phyloP scores from a whole-genome alignment of 371 early-diverging fungal species.

The Apophysomyces sp. region DNA sequence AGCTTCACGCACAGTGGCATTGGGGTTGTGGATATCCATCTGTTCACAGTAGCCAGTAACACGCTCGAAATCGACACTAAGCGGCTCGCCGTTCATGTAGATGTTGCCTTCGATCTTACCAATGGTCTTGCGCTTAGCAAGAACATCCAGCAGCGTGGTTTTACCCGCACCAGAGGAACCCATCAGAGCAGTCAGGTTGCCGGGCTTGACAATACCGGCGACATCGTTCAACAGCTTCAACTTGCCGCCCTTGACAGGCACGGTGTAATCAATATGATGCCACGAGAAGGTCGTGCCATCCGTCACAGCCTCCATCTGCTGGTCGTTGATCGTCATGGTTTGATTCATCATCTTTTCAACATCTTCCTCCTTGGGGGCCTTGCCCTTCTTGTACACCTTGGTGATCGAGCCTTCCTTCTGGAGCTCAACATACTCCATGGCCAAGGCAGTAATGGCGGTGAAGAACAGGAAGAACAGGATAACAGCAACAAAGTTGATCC shows the following conservation, averaged over 20 bases:
- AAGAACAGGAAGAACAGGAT: slow-evolving; percentile 57
- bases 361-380: slow-evolving; percentile 24
- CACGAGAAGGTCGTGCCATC: slow-evolving; percentile 59
- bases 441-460: slow-evolving; percentile 46
- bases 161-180: slow-evolving; percentile 91
- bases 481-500: slow-evolving; percentile 62
- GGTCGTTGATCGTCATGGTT: slow-evolving; percentile 23
- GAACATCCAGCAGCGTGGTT: slow-evolving; percentile 84
- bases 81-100: slow-evolving; percentile 60
- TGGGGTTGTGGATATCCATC: slow-evolving; percentile 75
- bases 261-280: slow-evolving; percentile 59
- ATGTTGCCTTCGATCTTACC: slow-evolving; percentile 76
- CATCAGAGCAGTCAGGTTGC: slow-evolving; percentile 79
- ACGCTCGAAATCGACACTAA: slow-evolving; percentile 63
- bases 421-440: slow-evolving; percentile 55
- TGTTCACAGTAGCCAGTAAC: slow-evolving; percentile 84
- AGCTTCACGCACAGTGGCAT: slow-evolving; percentile 66
- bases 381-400: slow-evolving; percentile 55
- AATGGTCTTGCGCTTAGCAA: slow-evolving; percentile 78
- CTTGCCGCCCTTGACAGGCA: slow-evolving; percentile 57
- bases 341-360: slow-evolving; percentile 2
- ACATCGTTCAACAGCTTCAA: slow-evolving; percentile 55
- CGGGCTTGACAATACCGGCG: slow-evolving; percentile 55
- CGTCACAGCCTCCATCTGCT: slow-evolving; percentile 35
- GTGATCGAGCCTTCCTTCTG: slow-evolving; percentile 54